Evolutionary conservation across 2,329 filamentous ascomycete species (phyloP).

Genomic region (Verticillium albo-atrum): DNA sequence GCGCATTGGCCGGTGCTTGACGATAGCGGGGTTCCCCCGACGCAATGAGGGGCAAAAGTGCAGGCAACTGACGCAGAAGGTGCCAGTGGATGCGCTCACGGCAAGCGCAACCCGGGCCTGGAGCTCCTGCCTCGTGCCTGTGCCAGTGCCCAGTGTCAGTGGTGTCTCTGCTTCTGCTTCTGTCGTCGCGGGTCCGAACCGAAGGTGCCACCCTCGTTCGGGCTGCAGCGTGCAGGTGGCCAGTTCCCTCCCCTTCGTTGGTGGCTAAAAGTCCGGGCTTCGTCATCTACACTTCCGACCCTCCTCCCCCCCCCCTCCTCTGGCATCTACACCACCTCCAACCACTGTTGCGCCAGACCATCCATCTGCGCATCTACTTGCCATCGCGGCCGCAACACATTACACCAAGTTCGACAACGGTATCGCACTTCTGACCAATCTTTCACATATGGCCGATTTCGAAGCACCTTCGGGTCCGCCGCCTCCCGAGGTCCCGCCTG

Average conservation of each 20-base stretch:
- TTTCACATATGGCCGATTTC: constrained; percentile 46
- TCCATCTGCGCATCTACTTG: background rate
- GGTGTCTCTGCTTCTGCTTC: background rate
- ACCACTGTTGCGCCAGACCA: background rate
- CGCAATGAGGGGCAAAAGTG: background rate
- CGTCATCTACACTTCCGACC: background rate
- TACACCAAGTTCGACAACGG: background rate
- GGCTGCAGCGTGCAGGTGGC: background rate
- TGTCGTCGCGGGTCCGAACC: background rate
- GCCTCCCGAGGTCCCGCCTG: constrained; percentile 54
- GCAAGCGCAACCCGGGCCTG: background rate
- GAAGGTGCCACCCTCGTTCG: background rate
- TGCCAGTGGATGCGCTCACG: background rate
- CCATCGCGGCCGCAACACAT: background rate
- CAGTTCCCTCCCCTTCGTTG: background rate
- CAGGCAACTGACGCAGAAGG: background rate
- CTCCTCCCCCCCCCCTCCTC: background rate
- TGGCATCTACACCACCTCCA: background rate
- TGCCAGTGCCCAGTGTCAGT: background rate
- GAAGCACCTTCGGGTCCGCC: constrained; percentile 49
- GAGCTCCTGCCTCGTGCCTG: background rate
- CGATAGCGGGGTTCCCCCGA: background rate
- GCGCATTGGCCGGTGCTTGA: background rate
- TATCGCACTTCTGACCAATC: background rate
- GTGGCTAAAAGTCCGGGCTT: background rate